Percentiles rank a stretch among this genome's conserved stretches.
phyloP scores from a whole-genome alignment of 345 rosid species.

The Sonneratia alba region DNA sequence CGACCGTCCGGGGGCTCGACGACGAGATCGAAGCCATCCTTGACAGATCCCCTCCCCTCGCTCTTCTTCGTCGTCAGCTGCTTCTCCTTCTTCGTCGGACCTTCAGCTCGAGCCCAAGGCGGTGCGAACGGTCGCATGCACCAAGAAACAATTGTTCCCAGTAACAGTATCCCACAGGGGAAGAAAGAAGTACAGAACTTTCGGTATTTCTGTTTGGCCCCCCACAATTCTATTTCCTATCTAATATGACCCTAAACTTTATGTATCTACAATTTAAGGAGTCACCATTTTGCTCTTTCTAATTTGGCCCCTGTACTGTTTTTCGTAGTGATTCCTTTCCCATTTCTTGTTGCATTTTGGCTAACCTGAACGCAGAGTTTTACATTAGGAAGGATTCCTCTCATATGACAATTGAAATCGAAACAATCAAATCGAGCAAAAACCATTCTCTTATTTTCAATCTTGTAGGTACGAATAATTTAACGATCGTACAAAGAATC shows the following conservation, averaged over 20 bases:
- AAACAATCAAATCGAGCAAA: no score
- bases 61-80: not conserved
- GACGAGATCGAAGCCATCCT: slow-evolving; percentile 19
- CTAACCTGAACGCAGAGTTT: no score
- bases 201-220: not conserved
- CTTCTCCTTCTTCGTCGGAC: not conserved
- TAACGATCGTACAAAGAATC: no score
- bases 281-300: not conserved
- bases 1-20: slow-evolving; percentile 79
- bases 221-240: not conserved
- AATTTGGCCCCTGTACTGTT: no score
- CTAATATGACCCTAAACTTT: not conserved
- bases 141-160: slow-evolving; percentile 1
- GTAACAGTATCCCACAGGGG: not conserved
- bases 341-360: no score
- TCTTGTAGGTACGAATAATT: no score
- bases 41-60: not conserved
- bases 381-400: no score
- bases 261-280: not conserved
- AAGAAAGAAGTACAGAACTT: not conserved
- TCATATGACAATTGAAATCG: no score
- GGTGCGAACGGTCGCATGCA: slow-evolving; percentile 6
- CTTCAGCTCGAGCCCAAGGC: not conserved
- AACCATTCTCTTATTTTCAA: no score
- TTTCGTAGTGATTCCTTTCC: no score